Conservation (phyloP, 1,284 basidiomycete genomes). For the Naganishia albida region DNA sequence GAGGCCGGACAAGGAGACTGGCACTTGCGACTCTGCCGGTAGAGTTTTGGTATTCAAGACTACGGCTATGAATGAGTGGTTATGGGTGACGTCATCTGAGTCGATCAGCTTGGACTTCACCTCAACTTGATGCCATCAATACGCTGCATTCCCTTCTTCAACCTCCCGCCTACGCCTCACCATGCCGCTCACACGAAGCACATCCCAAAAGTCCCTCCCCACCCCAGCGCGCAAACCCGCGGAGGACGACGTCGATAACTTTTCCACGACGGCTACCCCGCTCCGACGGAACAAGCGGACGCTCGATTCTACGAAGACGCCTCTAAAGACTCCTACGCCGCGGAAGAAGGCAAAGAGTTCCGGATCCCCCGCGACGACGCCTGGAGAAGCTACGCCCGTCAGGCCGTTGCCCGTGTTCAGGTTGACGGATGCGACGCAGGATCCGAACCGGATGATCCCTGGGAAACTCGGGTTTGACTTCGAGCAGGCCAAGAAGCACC, state of each 20-base stretch:
- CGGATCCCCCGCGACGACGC: neutral
- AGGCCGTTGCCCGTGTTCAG: conserved; percentile 20
- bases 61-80: too few relatives aligned
- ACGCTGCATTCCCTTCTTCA: neutral
- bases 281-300: conserved; percentile 22
- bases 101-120: too few relatives aligned
- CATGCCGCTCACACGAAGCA: conserved; percentile 18
- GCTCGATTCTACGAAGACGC: neutral
- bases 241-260: conserved; percentile 16
- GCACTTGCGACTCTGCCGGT: too few relatives aligned
- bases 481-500: conserved; percentile 68
- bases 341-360: conserved; percentile 14
- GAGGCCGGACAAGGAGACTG: too few relatives aligned
- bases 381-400: conserved; percentile 7
- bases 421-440: conserved; percentile 18
- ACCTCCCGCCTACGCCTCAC: neutral
- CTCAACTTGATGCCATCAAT: neutral
- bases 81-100: too few relatives aligned
- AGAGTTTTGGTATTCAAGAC: too few relatives aligned
- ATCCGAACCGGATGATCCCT: conserved; percentile 30
- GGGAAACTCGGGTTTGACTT: conserved; percentile 66
- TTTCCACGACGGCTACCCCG: conserved; percentile 25
- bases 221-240: neutral
- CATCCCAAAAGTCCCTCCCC: conserved; percentile 19
- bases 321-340: conserved; percentile 11